Conservation (phyloP, 2,329 filamentous ascomycete genomes). For the Corynespora cassiicola region DNA sequence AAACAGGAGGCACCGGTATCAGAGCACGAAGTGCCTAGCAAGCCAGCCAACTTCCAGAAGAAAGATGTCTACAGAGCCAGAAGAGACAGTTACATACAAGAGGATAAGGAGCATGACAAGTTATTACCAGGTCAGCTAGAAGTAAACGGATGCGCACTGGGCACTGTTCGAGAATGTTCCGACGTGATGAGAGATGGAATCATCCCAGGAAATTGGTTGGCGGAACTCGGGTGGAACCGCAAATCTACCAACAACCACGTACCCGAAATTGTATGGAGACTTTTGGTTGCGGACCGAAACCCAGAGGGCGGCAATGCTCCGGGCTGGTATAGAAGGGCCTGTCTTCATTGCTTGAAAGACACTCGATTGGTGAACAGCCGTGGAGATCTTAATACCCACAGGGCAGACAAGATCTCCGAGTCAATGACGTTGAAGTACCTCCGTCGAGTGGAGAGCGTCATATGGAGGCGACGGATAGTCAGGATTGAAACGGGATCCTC, state of each 20-base stretch:
- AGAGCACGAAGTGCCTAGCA: neutral
- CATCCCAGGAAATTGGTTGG: neutral
- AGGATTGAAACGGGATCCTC: neutral
- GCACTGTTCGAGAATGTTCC: constrained; percentile 1
- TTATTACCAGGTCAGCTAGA: neutral
- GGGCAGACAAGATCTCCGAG: neutral
- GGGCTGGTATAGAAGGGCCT: constrained; percentile 16
- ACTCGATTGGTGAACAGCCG: neutral
- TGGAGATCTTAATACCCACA: neutral
- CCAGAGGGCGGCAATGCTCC: constrained; percentile 13
- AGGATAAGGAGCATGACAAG: neutral
- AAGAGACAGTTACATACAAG: neutral
- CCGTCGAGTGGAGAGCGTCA: constrained; percentile 4
- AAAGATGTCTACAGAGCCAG: neutral
- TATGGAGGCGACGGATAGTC: constrained; percentile 11
- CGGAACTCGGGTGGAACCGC: neutral
- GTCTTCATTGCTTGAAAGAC: constrained; percentile 9
- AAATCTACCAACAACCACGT: neutral
- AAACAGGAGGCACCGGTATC: too few relatives aligned
- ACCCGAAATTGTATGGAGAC: constrained; percentile 15
- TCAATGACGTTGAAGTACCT: constrained; percentile 5
- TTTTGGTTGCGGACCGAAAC: constrained; percentile 18
- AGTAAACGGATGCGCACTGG: constrained; percentile 3
- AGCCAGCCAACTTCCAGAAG: neutral
- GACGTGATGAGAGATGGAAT: constrained; percentile 8